These are phyloP conservation scores for Trametes versicolor DNA, from an alignment of 1,284 basidiomycete genomes.

Conservation along the genomic window DNA sequence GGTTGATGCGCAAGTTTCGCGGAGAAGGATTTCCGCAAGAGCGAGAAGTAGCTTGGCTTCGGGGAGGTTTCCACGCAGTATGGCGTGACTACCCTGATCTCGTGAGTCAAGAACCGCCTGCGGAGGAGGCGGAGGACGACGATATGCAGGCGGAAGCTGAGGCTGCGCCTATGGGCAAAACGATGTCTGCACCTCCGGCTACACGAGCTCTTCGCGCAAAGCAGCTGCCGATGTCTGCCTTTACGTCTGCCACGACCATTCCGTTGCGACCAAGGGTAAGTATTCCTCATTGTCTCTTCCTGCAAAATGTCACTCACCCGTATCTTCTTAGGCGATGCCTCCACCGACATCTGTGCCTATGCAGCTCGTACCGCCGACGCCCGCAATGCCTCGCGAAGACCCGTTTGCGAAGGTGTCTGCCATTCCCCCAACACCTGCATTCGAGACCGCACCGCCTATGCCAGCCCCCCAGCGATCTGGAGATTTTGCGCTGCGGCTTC, in stretches of 20 bases:
- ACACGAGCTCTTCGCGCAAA: slow-evolving; percentile 60
- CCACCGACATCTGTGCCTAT: slow-evolving; percentile 19
- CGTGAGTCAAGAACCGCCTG: slow-evolving; percentile 58
- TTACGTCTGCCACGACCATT: slow-evolving; percentile 64
- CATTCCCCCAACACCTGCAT: slow-evolving; percentile 19
- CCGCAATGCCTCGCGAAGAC: slow-evolving; percentile 17
- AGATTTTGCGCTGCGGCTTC: slow-evolving; percentile 26
- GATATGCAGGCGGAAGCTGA: slow-evolving; percentile 42
- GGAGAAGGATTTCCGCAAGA: slow-evolving; percentile 73
- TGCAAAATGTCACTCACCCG: not conserved
- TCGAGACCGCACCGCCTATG: slow-evolving; percentile 10
- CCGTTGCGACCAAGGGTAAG: slow-evolving; percentile 31
- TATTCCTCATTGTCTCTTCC: not conserved
- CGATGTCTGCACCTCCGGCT: slow-evolving; percentile 30
- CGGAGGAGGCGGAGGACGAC: slow-evolving; percentile 64
- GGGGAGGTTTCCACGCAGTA: slow-evolving; percentile 82
- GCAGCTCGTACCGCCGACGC: slow-evolving; percentile 24
- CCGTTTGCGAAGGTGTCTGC: slow-evolving; percentile 15
- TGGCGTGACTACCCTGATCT: slow-evolving; percentile 64
- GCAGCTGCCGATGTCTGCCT: slow-evolving; percentile 72
- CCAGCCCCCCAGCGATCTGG: slow-evolving; percentile 4
- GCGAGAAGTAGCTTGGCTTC: slow-evolving; percentile 70
- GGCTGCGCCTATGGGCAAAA: slow-evolving; percentile 25
- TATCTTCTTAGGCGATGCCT: slow-evolving; percentile 16
- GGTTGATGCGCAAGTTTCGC: slow-evolving; percentile 88